Conservation (phyloP, 1,139 yeast genomes). For the Taphrina deformans region DNA sequence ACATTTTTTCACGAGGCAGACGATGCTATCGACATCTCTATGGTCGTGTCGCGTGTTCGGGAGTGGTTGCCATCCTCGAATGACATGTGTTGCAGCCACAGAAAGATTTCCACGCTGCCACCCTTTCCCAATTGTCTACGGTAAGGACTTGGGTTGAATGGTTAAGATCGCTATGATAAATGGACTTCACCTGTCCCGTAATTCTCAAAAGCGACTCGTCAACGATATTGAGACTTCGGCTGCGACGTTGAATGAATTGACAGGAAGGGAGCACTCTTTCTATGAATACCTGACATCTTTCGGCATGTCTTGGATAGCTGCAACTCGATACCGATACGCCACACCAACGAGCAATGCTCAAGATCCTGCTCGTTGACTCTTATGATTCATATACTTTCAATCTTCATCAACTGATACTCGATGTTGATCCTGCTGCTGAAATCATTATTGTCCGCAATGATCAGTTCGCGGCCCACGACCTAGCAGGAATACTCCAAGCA, state of each 20-base stretch:
- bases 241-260: too few species aligned
- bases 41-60: neutral
- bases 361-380: conserved; percentile 71
- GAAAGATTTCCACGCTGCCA: neutral
- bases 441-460: conserved; percentile 79
- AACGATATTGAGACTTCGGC: too few species aligned
- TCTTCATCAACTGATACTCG: conserved; percentile 63
- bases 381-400: conserved; percentile 94
- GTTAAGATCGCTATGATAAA: too few species aligned
- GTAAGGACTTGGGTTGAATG: too few species aligned
- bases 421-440: conserved; percentile 50
- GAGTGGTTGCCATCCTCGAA: too few species aligned
- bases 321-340: neutral
- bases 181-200: too few species aligned
- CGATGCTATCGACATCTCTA: neutral
- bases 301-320: neutral
- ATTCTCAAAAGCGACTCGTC: too few species aligned
- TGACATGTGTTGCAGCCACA: conserved; percentile 1
- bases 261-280: too few species aligned
- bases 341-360: neutral
- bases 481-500: conserved; percentile 47
- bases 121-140: neutral
- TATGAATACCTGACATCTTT: neutral
- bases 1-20: neutral
- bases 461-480: conserved; percentile 52